Evolutionary conservation across 2,329 filamentous ascomycete genomes (phyloP).

Genomic region (Amylocarpus encephaloides): DNA sequence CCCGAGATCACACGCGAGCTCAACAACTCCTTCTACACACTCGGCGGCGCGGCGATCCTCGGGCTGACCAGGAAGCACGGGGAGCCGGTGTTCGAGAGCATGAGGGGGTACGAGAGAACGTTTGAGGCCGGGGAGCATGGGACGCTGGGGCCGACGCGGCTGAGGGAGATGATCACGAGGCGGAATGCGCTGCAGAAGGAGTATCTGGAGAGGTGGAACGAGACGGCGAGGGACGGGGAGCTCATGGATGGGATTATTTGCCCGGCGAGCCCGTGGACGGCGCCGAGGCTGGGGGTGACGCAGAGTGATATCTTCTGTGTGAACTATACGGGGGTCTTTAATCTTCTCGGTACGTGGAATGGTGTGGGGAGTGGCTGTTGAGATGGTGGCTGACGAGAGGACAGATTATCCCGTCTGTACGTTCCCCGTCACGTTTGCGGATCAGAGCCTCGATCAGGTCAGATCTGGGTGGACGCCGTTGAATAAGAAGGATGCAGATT

Average conservation of each 20-base stretch:
- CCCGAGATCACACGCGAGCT: constrained; percentile 27
- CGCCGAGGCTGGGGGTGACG: constrained; percentile 29
- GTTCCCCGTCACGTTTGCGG: constrained; percentile 39
- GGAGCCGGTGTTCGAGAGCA: constrained; percentile 27
- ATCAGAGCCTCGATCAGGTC: constrained; percentile 33
- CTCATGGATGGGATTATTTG: constrained; percentile 32
- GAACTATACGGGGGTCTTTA: constrained; percentile 29
- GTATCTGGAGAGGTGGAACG: constrained; percentile 34
- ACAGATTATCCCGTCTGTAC: constrained; percentile 33
- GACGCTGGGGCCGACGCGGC: constrained; percentile 25
- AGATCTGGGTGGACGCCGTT: constrained; percentile 23
- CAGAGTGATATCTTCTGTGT: constrained; percentile 26
- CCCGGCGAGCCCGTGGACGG: constrained; percentile 31
- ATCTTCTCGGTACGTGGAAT: constrained; percentile 26
- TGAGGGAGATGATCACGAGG: constrained; percentile 29
- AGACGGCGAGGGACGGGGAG: constrained; percentile 28
- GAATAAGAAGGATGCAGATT: constrained; percentile 23
- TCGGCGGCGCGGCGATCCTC: constrained; percentile 30
- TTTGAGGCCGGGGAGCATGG: constrained; percentile 26
- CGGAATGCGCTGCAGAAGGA: constrained; percentile 33
- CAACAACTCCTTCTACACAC: constrained; percentile 29
- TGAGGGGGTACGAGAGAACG: constrained; percentile 27
- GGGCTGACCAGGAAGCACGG: constrained; percentile 24
- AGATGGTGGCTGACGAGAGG: constrained; percentile 2
- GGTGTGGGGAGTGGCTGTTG: neutral